Base-by-base conservation (phyloP, 305 asterid species). In the Fraxinus floribunda region DNA sequence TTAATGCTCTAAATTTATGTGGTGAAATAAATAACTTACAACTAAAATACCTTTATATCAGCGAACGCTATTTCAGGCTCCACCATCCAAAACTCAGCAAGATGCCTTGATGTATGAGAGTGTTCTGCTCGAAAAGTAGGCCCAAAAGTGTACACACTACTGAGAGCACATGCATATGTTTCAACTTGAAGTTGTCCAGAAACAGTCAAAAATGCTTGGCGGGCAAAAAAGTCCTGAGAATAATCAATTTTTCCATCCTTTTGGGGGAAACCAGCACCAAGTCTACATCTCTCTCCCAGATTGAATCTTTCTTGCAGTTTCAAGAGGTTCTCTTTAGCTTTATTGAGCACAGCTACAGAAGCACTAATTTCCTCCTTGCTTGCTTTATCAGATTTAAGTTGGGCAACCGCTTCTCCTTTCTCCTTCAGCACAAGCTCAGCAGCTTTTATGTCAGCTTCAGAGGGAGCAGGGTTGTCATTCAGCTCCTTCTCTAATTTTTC, bases 1-100 rank as follows among this genome's bases (percentile, higher is more conserved):
- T 64, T 9, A 64, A 2, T 22, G 29, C 11, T 62, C 30, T 18
- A 22, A 62, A 62, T 22, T 62, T 22, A 62, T 62, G 15, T 26
- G n/a, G 30, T 64, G 73, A 64, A 64, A 64, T 9, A 64, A 24
- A 64, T 64, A 64, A 64, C 4, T 64, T 64, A 24, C 4, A 22
- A 20, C 32, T 68, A 68, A 68, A 68, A 68, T 84, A 95, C 98
- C 95, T 94, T 86, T 74, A 95, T 55, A 92, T 93, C 98, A 68
- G 99, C 98, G 86, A 92, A 96, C 60, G 98, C 97, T 75, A 93
- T 90, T 87, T 96, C 99, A 82, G 98, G 97, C 86, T 96, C 99
- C 89, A 96, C 98, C 99, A 96, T 96, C 97, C 98, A 93, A 84
- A 96, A 96, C 84, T 96, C 99, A 38, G 98, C 97, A 78, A 96